Evolutionary conservation across 139 green algal genomes (phyloP), one percentile per base, ranked within the genome.

Genomic region (Pseudopediastrum boryanum): DNA sequence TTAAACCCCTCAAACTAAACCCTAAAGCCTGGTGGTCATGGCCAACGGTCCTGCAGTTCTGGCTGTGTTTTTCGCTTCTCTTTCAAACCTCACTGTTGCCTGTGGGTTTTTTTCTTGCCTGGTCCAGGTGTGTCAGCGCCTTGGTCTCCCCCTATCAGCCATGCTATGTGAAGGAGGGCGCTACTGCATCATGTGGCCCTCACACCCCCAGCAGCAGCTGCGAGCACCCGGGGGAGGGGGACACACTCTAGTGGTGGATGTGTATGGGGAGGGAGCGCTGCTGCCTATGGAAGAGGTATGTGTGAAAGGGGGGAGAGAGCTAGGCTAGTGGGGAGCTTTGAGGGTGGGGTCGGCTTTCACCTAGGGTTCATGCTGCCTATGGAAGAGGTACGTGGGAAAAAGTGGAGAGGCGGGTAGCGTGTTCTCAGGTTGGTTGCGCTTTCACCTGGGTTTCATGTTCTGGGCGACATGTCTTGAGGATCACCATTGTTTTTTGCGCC

Each of bases 201-300:
- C 1, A 41, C 56, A 78, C 52, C 51, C 54, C 41, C 70, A 78
- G 48, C 9, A n/a, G 62, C 51, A 68, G 51, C 31, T 66, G 3
- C 54, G 8, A 31, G 13, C 9, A 50, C 39, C 4, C 2, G 35
- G 36, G 10, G 67, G 7, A 21, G 48, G 27, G 4, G 19, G 19
- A 10, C 27, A 52, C 46, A 48, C 75, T n/a, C 87, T 85, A 43
- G 79, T 94, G 36, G 77, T 94, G 21, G 89, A 94, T 59, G 73
- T 88, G 31, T 92, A 94, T 58, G 85, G 87, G 65, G 42, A 79
- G 23, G 89, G 89, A 0, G 81, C 65, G 10, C 66, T 92, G 75
- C 79, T 92, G 2, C 48, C 77, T 2, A n/a, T 79, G 36, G 61
- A 80, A 3, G 89, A 93, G 89, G 89, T 88, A 61, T 29, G 77